Evolutionary conservation across 2,329 filamentous ascomycete species (phyloP), one percentile per base, ranked within the genome.

Genomic region (Phaeomoniella chlamydospora): DNA sequence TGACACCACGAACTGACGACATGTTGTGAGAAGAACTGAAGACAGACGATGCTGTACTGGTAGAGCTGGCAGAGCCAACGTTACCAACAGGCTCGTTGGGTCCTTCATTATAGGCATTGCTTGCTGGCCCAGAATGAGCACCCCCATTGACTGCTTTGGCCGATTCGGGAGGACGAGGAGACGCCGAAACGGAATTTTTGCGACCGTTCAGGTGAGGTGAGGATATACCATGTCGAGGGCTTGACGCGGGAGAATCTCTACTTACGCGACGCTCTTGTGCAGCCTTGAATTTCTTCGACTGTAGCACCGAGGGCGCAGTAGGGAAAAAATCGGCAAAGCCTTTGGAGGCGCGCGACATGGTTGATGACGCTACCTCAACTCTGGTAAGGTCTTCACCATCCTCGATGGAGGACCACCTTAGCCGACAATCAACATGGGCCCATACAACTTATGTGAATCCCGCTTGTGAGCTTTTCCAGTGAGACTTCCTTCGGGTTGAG

Each of bases 301-400:
- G 59, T 38, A 69, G 57, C 44, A 74, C 75, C 49, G 74, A 72
- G 48, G 82, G 80, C 53, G 80, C 82, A 55, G 79, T 75, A 48
- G 80, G 81, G 61, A 86, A 87, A 70, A 85, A 90, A 64, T 86
- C 77, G 63, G 80, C 81, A 70, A 86, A 87, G 64, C 78, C 77
- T 66, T 80, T 78, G 59, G 72, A 70, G 57, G 78, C 74, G 67
- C 81, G 83, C 75, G 83, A 83, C 80, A 82, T 83, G 64, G 65
- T 77, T 68, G 53, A 45, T 56, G 47, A 49, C 52, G 57, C 22
- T 26, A 26, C 22, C 22, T 26, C 22, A 26, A n/a, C 6, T 26
- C 22, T 26, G n/a, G n/a, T 9, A n/a, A 26, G 22, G 9, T 6
- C 26, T 22, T 18, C 31, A 37, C 30, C 36, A 37, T 37, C 22